phyloP scores from a whole-genome alignment of 164 flowering plant species.

The Saururus chinensis region DNA sequence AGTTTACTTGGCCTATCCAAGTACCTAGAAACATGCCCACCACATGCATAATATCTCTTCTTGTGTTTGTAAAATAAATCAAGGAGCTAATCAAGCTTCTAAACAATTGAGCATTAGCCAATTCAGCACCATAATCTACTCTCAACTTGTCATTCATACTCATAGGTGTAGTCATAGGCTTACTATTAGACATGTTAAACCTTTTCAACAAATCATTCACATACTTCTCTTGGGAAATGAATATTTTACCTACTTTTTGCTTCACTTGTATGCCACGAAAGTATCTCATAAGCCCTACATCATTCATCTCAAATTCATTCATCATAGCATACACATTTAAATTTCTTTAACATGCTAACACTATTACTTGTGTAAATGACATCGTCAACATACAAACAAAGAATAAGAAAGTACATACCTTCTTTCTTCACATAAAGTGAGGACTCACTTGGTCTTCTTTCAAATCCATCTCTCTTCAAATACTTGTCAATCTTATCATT shows the following conservation, averaged over 20 bases:
- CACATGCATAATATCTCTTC: not conserved
- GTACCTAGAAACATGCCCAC: not conserved
- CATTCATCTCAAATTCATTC: constrained; percentile 2
- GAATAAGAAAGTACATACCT: not conserved
- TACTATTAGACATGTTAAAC: not conserved
- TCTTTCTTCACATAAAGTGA: not conserved
- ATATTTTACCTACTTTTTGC: not conserved
- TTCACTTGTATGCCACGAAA: not conserved
- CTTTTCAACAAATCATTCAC: no score
- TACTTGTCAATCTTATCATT: no score
- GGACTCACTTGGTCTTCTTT: not conserved
- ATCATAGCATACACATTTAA: not conserved
- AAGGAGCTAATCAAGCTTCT: not conserved
- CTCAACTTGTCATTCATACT: not conserved
- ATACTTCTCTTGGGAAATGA: not conserved
- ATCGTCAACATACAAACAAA: constrained; percentile 1
- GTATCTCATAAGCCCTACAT: not conserved
- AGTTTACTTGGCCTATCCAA: not conserved
- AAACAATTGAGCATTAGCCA: not conserved
- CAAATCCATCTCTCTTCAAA: not conserved
- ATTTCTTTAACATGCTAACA: not conserved
- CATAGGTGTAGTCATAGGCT: not conserved
- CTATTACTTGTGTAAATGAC: not conserved
- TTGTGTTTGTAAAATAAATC: not conserved
- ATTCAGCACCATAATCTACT: not conserved